Percentiles rank a stretch among this genome's conserved stretches.
These are phyloP conservation scores for Blastobotrys indianensis DNA, from an alignment of 1,139 yeast species.

Conservation along the genomic window DNA sequence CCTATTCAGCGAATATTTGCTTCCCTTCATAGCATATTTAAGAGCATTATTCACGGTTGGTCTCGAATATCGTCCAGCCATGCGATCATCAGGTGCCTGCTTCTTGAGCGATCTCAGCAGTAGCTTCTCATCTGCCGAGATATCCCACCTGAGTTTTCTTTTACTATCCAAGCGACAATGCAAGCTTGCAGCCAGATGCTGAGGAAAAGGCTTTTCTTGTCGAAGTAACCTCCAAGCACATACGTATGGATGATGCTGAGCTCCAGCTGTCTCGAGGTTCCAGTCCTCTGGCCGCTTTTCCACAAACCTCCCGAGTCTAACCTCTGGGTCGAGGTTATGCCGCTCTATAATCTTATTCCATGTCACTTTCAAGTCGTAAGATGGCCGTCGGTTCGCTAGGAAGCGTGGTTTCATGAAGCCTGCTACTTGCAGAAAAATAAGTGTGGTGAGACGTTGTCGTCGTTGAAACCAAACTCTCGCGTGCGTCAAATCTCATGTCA, in stretches of 20 bases:
- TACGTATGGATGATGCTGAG: neutral
- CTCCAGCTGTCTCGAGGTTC: slow-evolving; percentile 8
- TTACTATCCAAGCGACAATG: too few species aligned
- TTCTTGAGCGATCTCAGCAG: too few species aligned
- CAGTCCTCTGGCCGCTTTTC: slow-evolving; percentile 8
- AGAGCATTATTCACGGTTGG: too few species aligned
- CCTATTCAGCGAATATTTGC: too few species aligned
- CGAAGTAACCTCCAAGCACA: too few species aligned
- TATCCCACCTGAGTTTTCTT: too few species aligned
- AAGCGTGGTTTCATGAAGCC: neutral
- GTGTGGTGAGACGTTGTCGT: neutral
- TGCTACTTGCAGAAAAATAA: neutral
- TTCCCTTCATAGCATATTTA: too few species aligned
- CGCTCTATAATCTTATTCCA: neutral
- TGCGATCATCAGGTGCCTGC: too few species aligned
- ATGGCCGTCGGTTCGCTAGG: neutral
- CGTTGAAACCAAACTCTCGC: neutral
- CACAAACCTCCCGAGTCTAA: slow-evolving; percentile 8
- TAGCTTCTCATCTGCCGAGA: too few species aligned
- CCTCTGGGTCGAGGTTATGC: slow-evolving; percentile 3
- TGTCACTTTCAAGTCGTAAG: neutral
- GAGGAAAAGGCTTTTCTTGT: too few species aligned
- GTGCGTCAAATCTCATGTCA: neutral
- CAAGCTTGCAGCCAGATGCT: too few species aligned
- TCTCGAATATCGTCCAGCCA: too few species aligned